Base-by-base conservation (phyloP, 208 protist genomes). In the Acanthamoeba castellanii region DNA sequence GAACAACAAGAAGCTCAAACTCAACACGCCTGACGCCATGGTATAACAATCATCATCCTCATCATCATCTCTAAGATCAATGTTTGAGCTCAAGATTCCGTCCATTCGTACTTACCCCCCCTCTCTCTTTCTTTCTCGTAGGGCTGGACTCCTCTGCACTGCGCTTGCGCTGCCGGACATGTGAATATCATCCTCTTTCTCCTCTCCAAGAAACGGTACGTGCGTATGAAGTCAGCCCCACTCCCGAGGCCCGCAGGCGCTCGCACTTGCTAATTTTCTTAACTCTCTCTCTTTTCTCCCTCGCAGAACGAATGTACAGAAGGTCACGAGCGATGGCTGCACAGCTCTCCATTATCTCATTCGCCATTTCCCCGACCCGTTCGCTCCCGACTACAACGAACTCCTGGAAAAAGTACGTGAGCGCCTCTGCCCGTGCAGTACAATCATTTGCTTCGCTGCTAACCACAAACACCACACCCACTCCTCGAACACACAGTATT, bases 1-100 rank as follows among this genome's bases (percentile, higher is more conserved):
- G 32, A 52, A 82, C 74, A 82, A 82, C 42, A 82, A 82, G 74
- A 82, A 82, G 74, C 42, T 82, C 74, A 82, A 82, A 27, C 74
- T 82, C 34, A 82, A 82, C 42, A 82, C 74, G 32, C 13, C 74
- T 22, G 74, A 82, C 50, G 74, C 74, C 27, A 82, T 82, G 74
- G 74, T 82, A 72, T 14, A 32, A 72, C 22, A 8, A 34, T 34
- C 22, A 37, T 16, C 7, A 72, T 66, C 59, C 16, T n/a, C 22
- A 30, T 7, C 0, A 1, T 61, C 55, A 61, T 61, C 22, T 66
- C 59, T 20, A 8, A 18, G 59, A n/a, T 7, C 20, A 7, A 66
- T 5, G 22, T 16, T n/a, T 42, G 37, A 55, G 3, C 50, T 20
- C 13, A 72, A 16, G 32, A 37, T 18, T 64, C 57, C 20, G 57